phyloP scores from a whole-genome alignment of 2,329 filamentous ascomycete genomes.

The Microthyrium microscopicum region DNA sequence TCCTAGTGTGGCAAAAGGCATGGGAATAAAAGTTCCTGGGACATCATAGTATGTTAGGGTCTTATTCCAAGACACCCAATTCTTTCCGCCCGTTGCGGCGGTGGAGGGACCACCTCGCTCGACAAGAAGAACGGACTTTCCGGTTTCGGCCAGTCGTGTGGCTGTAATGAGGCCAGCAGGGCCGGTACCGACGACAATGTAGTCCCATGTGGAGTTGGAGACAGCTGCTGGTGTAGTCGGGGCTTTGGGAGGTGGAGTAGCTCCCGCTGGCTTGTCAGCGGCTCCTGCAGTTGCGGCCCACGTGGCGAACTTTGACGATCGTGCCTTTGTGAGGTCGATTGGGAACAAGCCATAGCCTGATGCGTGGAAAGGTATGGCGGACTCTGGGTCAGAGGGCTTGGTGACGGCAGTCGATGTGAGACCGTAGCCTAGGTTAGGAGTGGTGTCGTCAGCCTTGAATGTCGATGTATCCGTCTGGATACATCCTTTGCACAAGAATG shows the following conservation, averaged over 20 bases:
- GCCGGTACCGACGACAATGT: conserved; percentile 33
- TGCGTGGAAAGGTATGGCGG: not conserved
- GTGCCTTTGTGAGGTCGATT: not conserved
- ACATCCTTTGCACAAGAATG: conserved; percentile 1
- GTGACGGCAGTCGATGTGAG: conserved; percentile 2
- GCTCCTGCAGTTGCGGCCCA: not conserved
- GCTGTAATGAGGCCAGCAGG: conserved; percentile 37
- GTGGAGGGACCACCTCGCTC: conserved; percentile 34
- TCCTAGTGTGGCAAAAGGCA: conserved; percentile 24
- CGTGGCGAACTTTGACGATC: conserved; percentile 1
- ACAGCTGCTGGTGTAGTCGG: not conserved
- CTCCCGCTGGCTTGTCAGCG: not conserved
- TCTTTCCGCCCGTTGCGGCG: conserved; percentile 16
- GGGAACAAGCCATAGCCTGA: not conserved
- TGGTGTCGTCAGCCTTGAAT: not conserved
- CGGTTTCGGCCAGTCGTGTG: conserved; percentile 33
- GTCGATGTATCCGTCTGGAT: not conserved
- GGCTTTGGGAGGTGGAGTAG: conserved; percentile 1
- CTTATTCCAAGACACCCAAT: conserved; percentile 20
- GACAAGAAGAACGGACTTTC: conserved; percentile 34
- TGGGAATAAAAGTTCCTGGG: conserved; percentile 34
- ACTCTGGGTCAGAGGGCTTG: not conserved
- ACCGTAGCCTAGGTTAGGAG: not conserved
- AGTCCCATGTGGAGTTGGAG: conserved; percentile 19
- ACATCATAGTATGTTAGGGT: conserved; percentile 35